phyloP scores from a whole-genome alignment of 495 filamentous ascomycete genomes.

The Aspergillus bertholletiae region DNA sequence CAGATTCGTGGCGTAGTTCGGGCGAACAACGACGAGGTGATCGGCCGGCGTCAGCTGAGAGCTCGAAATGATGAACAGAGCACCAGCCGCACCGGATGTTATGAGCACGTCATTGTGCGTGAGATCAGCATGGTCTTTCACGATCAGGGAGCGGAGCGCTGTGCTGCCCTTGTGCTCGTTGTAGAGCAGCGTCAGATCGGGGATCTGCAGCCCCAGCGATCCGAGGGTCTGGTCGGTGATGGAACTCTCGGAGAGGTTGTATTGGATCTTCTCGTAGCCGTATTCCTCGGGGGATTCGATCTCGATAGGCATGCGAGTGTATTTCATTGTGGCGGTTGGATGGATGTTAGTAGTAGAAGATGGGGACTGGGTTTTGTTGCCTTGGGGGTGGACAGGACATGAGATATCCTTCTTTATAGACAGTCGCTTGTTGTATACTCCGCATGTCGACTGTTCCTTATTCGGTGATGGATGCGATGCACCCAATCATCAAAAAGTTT shows the following conservation, averaged over 20 bases:
- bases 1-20: neutral
- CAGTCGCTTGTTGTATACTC: no score
- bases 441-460: no score
- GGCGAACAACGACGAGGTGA: neutral
- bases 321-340: neutral
- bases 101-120: neutral
- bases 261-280: neutral
- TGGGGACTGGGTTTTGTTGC: no score
- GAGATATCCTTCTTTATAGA: no score
- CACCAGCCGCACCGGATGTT: neutral
- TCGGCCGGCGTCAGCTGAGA: neutral
- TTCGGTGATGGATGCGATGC: neutral
- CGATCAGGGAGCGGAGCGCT: neutral
- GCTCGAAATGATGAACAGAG: neutral
- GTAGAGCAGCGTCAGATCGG: neutral
- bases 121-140: neutral
- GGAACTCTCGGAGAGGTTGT: neutral
- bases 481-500: neutral
- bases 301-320: neutral
- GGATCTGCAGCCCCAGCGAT: neutral
- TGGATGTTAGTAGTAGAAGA: no score
- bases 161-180: neutral
- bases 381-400: no score
- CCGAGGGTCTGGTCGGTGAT: neutral
- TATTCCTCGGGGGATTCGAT: neutral